Conservation (phyloP, 2,329 filamentous ascomycete species). For the Cordyceps cateniannulata region DNA sequence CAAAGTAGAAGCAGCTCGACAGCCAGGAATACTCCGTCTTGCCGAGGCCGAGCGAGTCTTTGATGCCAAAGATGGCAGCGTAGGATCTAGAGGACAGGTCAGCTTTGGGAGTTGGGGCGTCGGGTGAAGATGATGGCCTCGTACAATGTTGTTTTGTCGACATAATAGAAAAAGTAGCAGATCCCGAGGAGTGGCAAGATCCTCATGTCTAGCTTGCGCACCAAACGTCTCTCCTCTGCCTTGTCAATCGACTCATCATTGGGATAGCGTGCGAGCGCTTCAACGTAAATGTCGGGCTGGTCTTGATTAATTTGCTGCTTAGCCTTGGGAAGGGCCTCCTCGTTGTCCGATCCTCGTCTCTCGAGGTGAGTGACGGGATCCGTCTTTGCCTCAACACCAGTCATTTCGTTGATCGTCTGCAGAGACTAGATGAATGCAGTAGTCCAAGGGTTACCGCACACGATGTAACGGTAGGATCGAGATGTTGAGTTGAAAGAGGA, state of each 20-base stretch:
- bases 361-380: neutral
- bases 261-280: conserved; percentile 30
- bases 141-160: conserved; percentile 43
- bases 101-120: neutral
- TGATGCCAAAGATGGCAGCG: conserved; percentile 59
- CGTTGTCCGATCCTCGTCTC: neutral
- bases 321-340: neutral
- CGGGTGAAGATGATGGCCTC: neutral
- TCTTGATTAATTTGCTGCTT: conserved; percentile 17
- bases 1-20: conserved; percentile 31
- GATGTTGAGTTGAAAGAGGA: neutral
- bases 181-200: conserved; percentile 32
- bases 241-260: conserved; percentile 31
- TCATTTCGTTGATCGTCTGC: neutral
- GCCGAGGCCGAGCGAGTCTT: conserved; percentile 49
- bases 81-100: conserved; percentile 35
- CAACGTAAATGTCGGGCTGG: conserved; percentile 25
- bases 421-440: neutral
- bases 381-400: neutral
- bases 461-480: neutral
- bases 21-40: conserved; percentile 49
- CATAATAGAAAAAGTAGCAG: conserved; percentile 36
- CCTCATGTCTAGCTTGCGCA: conserved; percentile 31
- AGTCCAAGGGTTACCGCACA: neutral
- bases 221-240: conserved; percentile 25